These are phyloP conservation scores for Ascochyta viciae-villosae DNA, from an alignment of 2,329 filamentous ascomycete species.

Conservation along the genomic window DNA sequence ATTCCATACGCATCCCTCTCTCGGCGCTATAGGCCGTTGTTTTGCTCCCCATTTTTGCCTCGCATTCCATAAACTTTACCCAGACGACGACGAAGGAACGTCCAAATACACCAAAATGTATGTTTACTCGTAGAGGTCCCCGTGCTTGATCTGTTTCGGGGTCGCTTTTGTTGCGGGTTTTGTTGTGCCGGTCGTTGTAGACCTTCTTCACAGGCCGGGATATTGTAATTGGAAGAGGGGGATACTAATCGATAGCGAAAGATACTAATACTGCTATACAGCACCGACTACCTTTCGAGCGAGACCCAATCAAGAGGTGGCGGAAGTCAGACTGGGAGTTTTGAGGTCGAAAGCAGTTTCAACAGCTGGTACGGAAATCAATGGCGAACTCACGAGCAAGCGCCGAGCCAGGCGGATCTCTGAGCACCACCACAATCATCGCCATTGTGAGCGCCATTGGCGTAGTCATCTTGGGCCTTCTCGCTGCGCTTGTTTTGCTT, in stretches of 20 bases:
- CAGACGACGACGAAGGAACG: constrained; percentile 44
- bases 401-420: constrained; percentile 15
- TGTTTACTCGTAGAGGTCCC: constrained; percentile 34
- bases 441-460: constrained; percentile 36
- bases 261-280: constrained; percentile 5
- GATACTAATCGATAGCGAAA: constrained; percentile 12
- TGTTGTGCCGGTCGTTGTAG: constrained; percentile 27
- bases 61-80: constrained; percentile 47
- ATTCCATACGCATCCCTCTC: constrained; percentile 40
- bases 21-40: constrained; percentile 26
- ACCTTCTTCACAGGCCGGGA: constrained; percentile 6
- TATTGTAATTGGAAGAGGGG: constrained; percentile 25
- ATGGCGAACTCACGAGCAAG: constrained; percentile 23
- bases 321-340: background rate
- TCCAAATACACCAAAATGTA: constrained; percentile 38
- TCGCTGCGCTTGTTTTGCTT: constrained; percentile 33
- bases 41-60: constrained; percentile 40
- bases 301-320: background rate
- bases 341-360: background rate
- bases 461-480: constrained; percentile 33
- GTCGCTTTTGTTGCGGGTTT: constrained; percentile 25
- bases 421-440: constrained; percentile 34
- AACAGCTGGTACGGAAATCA: background rate
- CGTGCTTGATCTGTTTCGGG: constrained; percentile 20
- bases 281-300: background rate